These are phyloP conservation scores for Paraphoma chrysanthemicola DNA, from an alignment of 2,329 filamentous ascomycete species.

Conservation along the genomic window DNA sequence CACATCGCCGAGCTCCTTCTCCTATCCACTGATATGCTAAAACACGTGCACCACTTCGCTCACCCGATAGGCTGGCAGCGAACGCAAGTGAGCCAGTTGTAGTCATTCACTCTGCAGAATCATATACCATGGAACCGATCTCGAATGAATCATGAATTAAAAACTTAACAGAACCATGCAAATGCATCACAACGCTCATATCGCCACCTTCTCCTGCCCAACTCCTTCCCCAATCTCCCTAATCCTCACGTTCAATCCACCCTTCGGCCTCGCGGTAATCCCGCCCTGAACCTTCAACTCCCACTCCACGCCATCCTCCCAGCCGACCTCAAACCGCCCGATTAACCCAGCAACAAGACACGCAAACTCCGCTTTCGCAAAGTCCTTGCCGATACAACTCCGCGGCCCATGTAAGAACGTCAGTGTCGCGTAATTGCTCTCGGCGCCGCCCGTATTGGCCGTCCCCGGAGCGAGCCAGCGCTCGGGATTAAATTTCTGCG, in stretches of 20 bases:
- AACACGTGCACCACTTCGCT: too few relatives aligned
- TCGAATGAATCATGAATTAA: too few relatives aligned
- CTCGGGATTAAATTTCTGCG: conserved; percentile 77
- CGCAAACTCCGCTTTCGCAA: conserved; percentile 85
- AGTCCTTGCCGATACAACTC: conserved; percentile 82
- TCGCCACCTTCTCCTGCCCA: background rate
- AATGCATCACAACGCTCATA: background rate
- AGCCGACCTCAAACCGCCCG: conserved; percentile 73
- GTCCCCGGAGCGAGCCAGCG: conserved; percentile 54
- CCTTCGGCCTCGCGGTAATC: conserved; percentile 75
- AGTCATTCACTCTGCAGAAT: too few relatives aligned
- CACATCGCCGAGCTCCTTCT: too few relatives aligned
- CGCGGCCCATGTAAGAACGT: conserved; percentile 88
- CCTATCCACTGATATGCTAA: too few relatives aligned
- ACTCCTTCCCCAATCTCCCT: conserved; percentile 46
- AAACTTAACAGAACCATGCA: too few relatives aligned
- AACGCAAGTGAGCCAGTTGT: too few relatives aligned
- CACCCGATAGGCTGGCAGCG: too few relatives aligned
- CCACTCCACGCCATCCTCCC: conserved; percentile 62
- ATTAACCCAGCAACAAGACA: conserved; percentile 80
- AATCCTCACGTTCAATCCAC: conserved; percentile 73
- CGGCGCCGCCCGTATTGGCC: conserved; percentile 71
- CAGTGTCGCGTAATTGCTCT: conserved; percentile 77
- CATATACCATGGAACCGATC: too few relatives aligned
- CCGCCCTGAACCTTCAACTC: conserved; percentile 72